Conservation (phyloP, 2,329 filamentous ascomycete species). For the Aspergillus novofumigatus region DNA sequence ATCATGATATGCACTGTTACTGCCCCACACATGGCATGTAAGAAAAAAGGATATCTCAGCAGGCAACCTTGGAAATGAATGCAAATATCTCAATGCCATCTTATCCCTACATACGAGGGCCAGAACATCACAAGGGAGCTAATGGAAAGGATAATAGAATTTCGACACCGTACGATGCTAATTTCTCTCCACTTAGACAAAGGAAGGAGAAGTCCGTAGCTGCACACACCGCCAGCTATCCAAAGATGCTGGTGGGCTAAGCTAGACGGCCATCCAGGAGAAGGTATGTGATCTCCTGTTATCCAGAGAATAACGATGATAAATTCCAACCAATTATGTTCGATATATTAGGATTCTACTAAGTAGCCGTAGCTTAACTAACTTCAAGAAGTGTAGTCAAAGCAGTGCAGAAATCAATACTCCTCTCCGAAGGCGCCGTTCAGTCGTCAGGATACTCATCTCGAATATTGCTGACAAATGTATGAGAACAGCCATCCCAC, state of each 20-base stretch:
- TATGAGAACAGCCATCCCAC: conserved; percentile 63
- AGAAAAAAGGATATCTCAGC: not conserved
- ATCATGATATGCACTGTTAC: too few relatives aligned
- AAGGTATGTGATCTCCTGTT: not conserved
- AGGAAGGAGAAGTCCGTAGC: not conserved
- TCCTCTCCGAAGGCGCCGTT: not conserved
- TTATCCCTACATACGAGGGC: too few relatives aligned
- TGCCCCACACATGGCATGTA: not conserved
- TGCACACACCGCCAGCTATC: not conserved
- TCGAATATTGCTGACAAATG: conserved; percentile 76
- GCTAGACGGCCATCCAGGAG: not conserved
- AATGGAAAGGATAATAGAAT: not conserved
- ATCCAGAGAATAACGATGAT: not conserved
- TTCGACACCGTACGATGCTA: not conserved
- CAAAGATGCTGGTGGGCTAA: not conserved
- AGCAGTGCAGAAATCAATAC: not conserved
- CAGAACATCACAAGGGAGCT: not conserved
- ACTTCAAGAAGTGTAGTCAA: not conserved
- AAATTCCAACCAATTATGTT: not conserved
- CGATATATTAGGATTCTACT: not conserved
- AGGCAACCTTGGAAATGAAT: not conserved
- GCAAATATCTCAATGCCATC: not conserved
- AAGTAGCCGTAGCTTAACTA: not conserved
- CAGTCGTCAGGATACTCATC: conserved; percentile 87
- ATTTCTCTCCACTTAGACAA: not conserved